phyloP scores from a whole-genome alignment of 2,329 filamentous ascomycete species.

The Onygena corvina region DNA sequence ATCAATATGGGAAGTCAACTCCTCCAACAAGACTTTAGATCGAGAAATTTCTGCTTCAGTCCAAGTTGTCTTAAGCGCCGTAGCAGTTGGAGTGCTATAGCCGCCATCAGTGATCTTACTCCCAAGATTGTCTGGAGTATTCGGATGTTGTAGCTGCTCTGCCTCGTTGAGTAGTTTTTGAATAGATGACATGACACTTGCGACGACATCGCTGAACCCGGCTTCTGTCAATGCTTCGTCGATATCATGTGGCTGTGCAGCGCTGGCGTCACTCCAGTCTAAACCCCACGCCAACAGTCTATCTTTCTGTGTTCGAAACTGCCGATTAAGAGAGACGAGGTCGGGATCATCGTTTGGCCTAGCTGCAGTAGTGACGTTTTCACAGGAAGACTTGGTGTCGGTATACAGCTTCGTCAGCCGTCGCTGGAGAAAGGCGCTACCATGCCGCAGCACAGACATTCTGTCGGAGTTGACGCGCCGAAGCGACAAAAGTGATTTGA shows the following conservation, averaged over 20 bases:
- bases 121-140: constrained; percentile 24
- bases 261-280: constrained; percentile 53
- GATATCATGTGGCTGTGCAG: constrained; percentile 46
- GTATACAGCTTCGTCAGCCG: constrained; percentile 51
- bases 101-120: constrained; percentile 30
- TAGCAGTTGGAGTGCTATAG: constrained; percentile 24
- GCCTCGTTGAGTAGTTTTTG: constrained; percentile 51
- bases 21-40: constrained; percentile 47
- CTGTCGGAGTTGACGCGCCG: constrained; percentile 1
- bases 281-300: constrained; percentile 53
- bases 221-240: constrained; percentile 51
- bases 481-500: not conserved
- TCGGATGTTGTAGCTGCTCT: constrained; percentile 42
- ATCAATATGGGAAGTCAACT: constrained; percentile 52
- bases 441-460: constrained; percentile 39
- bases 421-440: constrained; percentile 34
- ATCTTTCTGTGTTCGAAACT: constrained; percentile 52
- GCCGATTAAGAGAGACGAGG: constrained; percentile 45
- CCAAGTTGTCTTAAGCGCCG: constrained; percentile 33
- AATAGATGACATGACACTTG: constrained; percentile 52
- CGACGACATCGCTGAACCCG: constrained; percentile 51
- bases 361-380: constrained; percentile 41
- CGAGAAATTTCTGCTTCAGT: constrained; percentile 42
- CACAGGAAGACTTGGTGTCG: constrained; percentile 51
- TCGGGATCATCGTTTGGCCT: constrained; percentile 42